Evolutionary conservation across 202 grass and related monocot species (phyloP), one percentile per base, ranked within the genome.

Genomic region (Hordeum pubiflorum): DNA sequence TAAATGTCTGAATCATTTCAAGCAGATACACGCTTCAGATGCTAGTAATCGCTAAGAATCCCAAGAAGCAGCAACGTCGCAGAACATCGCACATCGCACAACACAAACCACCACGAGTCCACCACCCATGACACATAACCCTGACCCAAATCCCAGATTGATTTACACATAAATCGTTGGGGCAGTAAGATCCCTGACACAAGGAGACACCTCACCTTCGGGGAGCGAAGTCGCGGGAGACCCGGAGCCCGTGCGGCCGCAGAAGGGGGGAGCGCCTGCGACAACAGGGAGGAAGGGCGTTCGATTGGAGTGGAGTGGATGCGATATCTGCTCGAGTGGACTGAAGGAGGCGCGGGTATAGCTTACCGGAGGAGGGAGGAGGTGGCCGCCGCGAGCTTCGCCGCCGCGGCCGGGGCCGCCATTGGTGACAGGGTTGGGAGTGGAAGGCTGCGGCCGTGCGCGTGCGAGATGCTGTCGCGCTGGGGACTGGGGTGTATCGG

Each of bases 321-420:
- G 26, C 7, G 44, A 38, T 56, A 46, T 20, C 56, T 40, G 7
- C 50, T 34, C 7, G 22, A 41, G 11, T 10, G 37, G 20, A 68
- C 0, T 9, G 73, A 9, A 27, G 22, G 67, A 14, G 64, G 48
- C 31, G 57, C 4, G 2, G 46, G 3, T 0, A 40, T 48, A 72
- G 38, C 10, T 69, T 74, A 69, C 91, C 86, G 71, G 31, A 97
- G 77, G 43, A 94, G 57, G 37, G 85, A 84, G 74, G 86, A 87
- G 7, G 89, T 71, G 46, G 87, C 65, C 10, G 77, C 63, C 58
- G 79, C 72, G 17, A 89, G 74, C 66, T 56, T 79, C 54, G 89
- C 85, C 8, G 87, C 60, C 52, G 76, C 80, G 59, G 91, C 89
- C 88, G 88, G 91, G 44, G 78, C 71, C 58, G 84, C 79, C 84